Percentiles rank a stretch among this genome's conserved stretches.
Evolutionary conservation across 345 rosid species (phyloP).

Genomic region (Euphorbia lathyris): DNA sequence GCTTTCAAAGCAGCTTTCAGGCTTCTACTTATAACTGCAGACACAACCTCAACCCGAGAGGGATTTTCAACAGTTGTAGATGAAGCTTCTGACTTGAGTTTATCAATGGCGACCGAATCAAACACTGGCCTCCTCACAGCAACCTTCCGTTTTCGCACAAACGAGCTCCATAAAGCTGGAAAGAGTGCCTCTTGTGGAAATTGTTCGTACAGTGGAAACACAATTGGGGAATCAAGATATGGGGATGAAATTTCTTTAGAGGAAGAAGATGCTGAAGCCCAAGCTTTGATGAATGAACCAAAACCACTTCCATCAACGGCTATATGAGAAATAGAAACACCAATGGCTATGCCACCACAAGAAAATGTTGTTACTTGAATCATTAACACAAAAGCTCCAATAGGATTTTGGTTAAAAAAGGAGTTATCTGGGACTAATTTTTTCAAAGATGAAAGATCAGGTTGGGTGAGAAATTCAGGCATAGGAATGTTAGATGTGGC

Average conservation of each 20-base stretch:
- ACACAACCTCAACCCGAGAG: constrained; percentile 41
- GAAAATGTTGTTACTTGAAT: constrained; percentile 24
- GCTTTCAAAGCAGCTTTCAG: constrained; percentile 30
- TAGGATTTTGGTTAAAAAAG: neutral
- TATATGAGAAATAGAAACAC: constrained; percentile 34
- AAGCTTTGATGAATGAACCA: constrained; percentile 33
- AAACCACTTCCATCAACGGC: constrained; percentile 37
- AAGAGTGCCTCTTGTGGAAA: neutral
- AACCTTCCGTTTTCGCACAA: constrained; percentile 11
- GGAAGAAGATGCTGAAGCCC: constrained; percentile 27
- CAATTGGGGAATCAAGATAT: constrained; percentile 24
- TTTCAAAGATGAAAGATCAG: neutral
- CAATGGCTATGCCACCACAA: constrained; percentile 44
- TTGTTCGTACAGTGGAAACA: constrained; percentile 21
- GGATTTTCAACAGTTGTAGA: constrained; percentile 30
- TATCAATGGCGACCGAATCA: constrained; percentile 29
- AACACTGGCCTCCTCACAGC: constrained; percentile 39
- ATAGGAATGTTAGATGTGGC: neutral
- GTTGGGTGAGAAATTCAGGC: constrained; percentile 8
- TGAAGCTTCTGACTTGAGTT: constrained; percentile 28
- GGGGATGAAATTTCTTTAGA: constrained; percentile 11
- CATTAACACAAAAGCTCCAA: neutral
- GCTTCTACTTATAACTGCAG: constrained; percentile 42
- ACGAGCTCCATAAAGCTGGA: neutral
- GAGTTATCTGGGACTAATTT: constrained; percentile 10